Conservation (phyloP, 768 basidiomycete species). For the Rhodocollybia butyracea region DNA sequence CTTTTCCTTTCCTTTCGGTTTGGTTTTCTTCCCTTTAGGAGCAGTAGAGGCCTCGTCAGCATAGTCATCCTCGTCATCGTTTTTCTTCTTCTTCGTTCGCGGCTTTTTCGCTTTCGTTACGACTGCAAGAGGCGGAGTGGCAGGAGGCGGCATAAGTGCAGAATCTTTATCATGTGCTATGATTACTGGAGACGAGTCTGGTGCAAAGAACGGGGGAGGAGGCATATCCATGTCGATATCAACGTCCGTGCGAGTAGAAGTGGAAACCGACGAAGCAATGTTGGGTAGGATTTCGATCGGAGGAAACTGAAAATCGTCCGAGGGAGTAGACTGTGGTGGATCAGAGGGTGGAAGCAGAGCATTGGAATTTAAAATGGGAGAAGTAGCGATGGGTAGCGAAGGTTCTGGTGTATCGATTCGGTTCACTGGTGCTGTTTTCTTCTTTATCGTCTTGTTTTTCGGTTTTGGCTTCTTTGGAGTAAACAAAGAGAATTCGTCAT, state of each 20-base stretch:
- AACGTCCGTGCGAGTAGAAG: constrained; percentile 8
- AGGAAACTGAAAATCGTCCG: constrained; percentile 19
- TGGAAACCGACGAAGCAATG: constrained; percentile 15
- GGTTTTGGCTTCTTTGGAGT: constrained; percentile 26
- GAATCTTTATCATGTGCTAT: neutral
- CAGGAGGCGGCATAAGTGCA: neutral
- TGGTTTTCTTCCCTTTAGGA: constrained; percentile 13
- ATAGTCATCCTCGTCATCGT: constrained; percentile 19
- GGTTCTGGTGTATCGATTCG: constrained; percentile 19
- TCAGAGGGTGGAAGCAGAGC: constrained; percentile 30
- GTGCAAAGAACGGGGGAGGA: constrained; percentile 19
- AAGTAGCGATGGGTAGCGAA: constrained; percentile 12
- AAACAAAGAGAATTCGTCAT: constrained; percentile 33
- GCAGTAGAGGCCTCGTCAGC: constrained; percentile 14
- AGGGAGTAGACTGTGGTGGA: constrained; percentile 28
- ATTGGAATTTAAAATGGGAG: constrained; percentile 14
- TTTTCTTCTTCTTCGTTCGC: constrained; percentile 29
- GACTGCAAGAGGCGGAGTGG: constrained; percentile 7
- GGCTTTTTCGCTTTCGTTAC: constrained; percentile 18
- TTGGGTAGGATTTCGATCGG: constrained; percentile 33
- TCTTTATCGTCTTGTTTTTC: constrained; percentile 14
- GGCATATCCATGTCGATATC: constrained; percentile 16
- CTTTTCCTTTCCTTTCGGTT: constrained; percentile 20
- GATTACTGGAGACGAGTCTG: constrained; percentile 19
- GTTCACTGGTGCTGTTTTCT: neutral